Percentiles rank a stretch among this genome's conserved stretches.
These are phyloP conservation scores for Mortierella alpina DNA, from an alignment of 192 early-diverging fungal species.

Conservation along the genomic window DNA sequence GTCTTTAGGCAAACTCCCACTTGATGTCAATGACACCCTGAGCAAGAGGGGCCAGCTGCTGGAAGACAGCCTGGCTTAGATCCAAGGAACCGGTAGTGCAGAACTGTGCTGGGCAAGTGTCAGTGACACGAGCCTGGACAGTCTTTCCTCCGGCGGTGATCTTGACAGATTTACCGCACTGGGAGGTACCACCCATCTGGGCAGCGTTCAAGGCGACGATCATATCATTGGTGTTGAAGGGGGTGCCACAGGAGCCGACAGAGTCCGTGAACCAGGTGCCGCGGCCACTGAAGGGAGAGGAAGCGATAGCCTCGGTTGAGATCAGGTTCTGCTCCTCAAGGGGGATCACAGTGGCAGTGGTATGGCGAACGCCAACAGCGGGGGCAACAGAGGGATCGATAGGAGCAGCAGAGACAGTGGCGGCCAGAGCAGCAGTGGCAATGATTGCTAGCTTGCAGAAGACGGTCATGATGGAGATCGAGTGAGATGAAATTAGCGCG, in stretches of 20 bases:
- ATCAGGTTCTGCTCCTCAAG: background rate
- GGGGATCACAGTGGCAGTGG: conserved; percentile 18
- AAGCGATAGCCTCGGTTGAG: background rate
- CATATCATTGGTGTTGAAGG: conserved; percentile 53
- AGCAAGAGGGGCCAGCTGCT: conserved; percentile 40
- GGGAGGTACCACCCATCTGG: conserved; percentile 50
- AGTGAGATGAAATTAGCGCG: background rate
- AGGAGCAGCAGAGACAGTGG: conserved; percentile 31
- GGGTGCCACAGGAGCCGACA: conserved; percentile 51
- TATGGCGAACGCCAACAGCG: conserved; percentile 13
- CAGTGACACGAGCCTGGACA: conserved; percentile 51
- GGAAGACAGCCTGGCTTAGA: conserved; percentile 53
- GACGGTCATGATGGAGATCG: conserved; percentile 26
- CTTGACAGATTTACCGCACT: conserved; percentile 48
- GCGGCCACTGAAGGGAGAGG: conserved; percentile 27
- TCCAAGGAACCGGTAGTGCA: conserved; percentile 51
- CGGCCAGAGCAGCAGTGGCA: conserved; percentile 35
- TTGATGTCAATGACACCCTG: conserved; percentile 53
- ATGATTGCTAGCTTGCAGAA: conserved; percentile 50
- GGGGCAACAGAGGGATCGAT: background rate
- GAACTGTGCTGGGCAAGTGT: conserved; percentile 59
- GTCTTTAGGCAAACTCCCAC: conserved; percentile 55
- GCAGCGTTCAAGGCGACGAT: conserved; percentile 58
- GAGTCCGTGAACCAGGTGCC: conserved; percentile 59
- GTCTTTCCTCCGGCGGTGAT: conserved; percentile 45